phyloP scores from a whole-genome alignment of 139 green algal genomes.

The Chlorella sp. region DNA sequence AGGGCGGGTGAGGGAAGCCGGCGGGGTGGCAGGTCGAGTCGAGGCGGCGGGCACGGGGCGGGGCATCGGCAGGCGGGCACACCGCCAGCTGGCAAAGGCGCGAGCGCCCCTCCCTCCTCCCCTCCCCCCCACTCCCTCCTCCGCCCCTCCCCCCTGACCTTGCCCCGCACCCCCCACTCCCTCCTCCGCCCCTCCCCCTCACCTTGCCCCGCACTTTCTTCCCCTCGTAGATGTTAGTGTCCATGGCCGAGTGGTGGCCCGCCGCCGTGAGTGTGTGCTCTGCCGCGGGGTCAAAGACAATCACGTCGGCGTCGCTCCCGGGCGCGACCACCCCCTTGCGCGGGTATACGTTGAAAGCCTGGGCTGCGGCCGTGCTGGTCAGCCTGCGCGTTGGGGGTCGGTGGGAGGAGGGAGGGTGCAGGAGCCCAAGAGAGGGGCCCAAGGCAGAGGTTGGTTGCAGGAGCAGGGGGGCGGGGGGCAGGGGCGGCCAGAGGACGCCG shows the following conservation, averaged over 20 bases:
- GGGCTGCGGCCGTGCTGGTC: conserved; percentile 82
- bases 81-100: not conserved
- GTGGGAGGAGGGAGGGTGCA: no score
- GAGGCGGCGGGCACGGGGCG: not conserved
- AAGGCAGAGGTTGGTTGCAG: no score
- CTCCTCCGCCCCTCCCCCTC: not conserved
- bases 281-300: conserved; percentile 84
- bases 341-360: conserved; percentile 94
- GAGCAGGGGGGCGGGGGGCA: no score
- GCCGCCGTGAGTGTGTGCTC: conserved; percentile 75
- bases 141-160: not conserved
- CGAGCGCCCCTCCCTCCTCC: not conserved
- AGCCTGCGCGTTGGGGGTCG: no score
- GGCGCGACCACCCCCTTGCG: conserved; percentile 68
- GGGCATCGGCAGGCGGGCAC: not conserved
- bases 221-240: conserved; percentile 97
- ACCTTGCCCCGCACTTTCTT: conserved; percentile 59
- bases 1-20: not conserved
- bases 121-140: not conserved
- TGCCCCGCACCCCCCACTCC: not conserved
- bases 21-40: not conserved
- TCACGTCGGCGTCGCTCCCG: conserved; percentile 91
- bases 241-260: conserved; percentile 83
- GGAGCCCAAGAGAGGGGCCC: no score
- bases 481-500: no score